Conservation (phyloP, 2,329 filamentous ascomycete genomes). For the Colletotrichum lindemuthianum region DNA sequence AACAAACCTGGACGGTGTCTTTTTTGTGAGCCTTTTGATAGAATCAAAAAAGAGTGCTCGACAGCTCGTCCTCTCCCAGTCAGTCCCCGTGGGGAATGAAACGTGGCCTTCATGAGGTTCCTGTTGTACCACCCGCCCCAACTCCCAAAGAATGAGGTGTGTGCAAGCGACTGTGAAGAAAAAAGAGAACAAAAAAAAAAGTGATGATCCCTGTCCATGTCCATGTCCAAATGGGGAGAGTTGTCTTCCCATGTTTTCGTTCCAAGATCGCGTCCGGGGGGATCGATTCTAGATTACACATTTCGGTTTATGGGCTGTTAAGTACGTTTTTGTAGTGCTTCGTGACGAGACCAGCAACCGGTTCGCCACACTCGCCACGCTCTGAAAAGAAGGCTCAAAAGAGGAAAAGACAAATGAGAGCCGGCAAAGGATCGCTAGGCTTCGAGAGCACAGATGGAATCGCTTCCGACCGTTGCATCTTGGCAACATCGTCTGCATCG, state of each 20-base stretch:
- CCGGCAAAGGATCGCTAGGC: slow-evolving; percentile 13
- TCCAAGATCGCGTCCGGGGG: slow-evolving; percentile 23
- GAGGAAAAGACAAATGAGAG: slow-evolving; percentile 35
- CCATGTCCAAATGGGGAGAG: slow-evolving; percentile 23
- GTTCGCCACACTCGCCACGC: slow-evolving; percentile 28
- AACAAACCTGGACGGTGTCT: slow-evolving; percentile 4
- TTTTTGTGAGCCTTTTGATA: neutral
- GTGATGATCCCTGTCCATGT: slow-evolving; percentile 25
- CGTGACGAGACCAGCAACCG: slow-evolving; percentile 20
- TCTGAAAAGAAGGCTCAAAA: slow-evolving; percentile 31
- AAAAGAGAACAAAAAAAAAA: slow-evolving; percentile 16
- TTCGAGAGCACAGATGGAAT: neutral
- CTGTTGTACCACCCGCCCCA: slow-evolving; percentile 19
- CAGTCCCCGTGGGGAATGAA: slow-evolving; percentile 12
- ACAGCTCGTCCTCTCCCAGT: slow-evolving; percentile 11
- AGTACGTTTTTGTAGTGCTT: slow-evolving; percentile 31
- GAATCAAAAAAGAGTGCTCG: neutral
- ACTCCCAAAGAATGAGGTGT: slow-evolving; percentile 21
- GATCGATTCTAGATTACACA: slow-evolving; percentile 45
- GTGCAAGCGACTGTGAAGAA: slow-evolving; percentile 19
- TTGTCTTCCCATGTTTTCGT: slow-evolving; percentile 20
- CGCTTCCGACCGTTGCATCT: too few relatives aligned
- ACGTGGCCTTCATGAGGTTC: slow-evolving; percentile 19
- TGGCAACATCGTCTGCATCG: too few relatives aligned
- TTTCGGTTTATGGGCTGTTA: slow-evolving; percentile 44